Percentiles rank a stretch among this genome's conserved stretches.
Evolutionary conservation across 228 moss, liverwort and hornwort species (phyloP).

Genomic region (Sphagnum fallax): DNA sequence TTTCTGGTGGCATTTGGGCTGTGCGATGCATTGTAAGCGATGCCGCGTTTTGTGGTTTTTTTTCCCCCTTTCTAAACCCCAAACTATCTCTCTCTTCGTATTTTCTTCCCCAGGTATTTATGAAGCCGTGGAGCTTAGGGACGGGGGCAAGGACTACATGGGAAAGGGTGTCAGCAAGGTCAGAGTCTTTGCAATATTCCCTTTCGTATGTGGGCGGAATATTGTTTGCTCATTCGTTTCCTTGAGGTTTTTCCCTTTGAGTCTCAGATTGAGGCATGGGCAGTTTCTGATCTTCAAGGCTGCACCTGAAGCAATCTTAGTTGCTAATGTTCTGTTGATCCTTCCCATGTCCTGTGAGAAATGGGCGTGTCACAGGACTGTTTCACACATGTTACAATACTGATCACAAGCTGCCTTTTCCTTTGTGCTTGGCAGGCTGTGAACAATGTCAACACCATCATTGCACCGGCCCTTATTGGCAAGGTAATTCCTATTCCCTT

Average conservation of each 20-base stretch:
- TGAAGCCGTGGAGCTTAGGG: slow-evolving; percentile 87
- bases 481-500: slow-evolving; percentile 16
- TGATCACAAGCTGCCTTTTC: too few species aligned
- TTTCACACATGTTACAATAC: too few species aligned
- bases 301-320: too few species aligned
- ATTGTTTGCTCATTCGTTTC: too few species aligned
- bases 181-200: too few species aligned
- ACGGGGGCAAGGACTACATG: slow-evolving; percentile 75
- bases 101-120: slow-evolving; percentile 40
- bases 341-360: too few species aligned
- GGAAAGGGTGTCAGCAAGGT: slow-evolving; percentile 87
- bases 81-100: not conserved
- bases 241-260: too few species aligned
- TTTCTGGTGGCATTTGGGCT: not conserved
- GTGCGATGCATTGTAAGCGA: not conserved
- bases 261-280: too few species aligned
- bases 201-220: too few species aligned
- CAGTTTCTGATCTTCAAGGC: too few species aligned
- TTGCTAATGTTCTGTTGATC: slow-evolving; percentile 1
- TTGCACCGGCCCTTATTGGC: slow-evolving; percentile 67
- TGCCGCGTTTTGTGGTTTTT: not conserved
- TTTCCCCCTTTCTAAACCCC: not conserved
- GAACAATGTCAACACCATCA: slow-evolving; percentile 61
- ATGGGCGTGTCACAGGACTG: too few species aligned
- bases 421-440: slow-evolving; percentile 39